A percentile compares a stretch with the other conserved stretches of the same genome.
Conservation (phyloP, 257 asterid genomes). For the Solanum boliviense region DNA sequence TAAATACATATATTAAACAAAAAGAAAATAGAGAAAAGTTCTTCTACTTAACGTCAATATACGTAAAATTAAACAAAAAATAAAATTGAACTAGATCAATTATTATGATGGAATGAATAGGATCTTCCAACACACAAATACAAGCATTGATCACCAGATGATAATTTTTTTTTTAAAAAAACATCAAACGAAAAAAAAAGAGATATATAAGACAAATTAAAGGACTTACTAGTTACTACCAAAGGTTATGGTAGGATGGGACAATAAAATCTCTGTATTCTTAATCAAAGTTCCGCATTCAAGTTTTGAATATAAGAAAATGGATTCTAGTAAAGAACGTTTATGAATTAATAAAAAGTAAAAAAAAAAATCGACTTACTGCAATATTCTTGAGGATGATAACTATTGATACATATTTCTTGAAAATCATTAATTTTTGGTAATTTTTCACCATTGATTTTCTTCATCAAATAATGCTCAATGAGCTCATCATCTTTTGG, state of each 20-base stretch:
- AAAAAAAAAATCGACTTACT: background rate
- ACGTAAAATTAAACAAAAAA: background rate
- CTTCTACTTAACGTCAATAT: background rate
- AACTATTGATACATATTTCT: background rate
- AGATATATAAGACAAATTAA: no score
- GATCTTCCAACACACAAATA: background rate
- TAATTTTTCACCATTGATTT: background rate
- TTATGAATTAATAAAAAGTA: no score
- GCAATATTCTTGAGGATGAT: background rate
- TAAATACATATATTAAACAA: background rate
- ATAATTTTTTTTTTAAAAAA: background rate
- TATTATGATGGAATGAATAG: background rate
- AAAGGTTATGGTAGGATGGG: no score
- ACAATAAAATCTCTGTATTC: background rate
- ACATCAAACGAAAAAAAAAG: background rate
- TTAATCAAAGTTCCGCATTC: no score
- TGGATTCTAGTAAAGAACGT: no score
- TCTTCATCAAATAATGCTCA: background rate
- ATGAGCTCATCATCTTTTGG: slow-evolving; percentile 5
- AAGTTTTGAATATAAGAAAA: no score
- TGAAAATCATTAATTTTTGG: background rate
- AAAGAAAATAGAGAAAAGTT: background rate
- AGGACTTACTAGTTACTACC: background rate
- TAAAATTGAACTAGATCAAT: background rate
- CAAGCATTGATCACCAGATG: background rate